Evolutionary conservation across 805 yeast genomes (phyloP), one percentile per base, ranked within the genome.

Genomic region (Ogataea neopini): DNA sequence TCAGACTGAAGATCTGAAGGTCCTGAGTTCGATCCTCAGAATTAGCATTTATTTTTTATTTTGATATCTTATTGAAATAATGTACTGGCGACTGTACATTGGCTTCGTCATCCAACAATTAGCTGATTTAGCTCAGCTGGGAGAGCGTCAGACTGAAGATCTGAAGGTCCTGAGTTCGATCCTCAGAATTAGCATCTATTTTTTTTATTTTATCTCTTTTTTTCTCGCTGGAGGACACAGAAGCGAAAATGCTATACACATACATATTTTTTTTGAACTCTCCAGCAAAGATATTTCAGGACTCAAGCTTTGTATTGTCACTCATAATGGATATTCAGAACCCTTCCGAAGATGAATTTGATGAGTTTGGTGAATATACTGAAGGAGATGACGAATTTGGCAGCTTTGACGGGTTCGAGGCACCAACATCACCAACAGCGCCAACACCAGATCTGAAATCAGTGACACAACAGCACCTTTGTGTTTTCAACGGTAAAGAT

Each of bases 1-100:
- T 53, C 53, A 51, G 59, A 57, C 60, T 57, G 60, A 56, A 56
- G 60, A 47, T 56, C 60, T 50, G 53, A 48, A 56, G 60, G 60
- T 56, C 60, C 55, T 56, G 60, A 57, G 60, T 57, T 57, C 60
- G 53, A 57, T 54, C 60, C 60, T 57, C 60, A 57, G 56, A 55
- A 49, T 49, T 45, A 54, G 60, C 60, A 57, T 22, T 30, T 30
- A 28, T 45, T 45, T 44, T 49, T 50, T 6, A 6, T 22, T 22
- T 22, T 22, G n/a, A n/a, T n/a, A n/a, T n/a, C 32, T 3, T 15
- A 26, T 28, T 36, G 23, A 36, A 28, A 22, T 36, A 20, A 36
- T 20, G 19, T 7, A 7, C 9, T 8, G 28, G 28, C 28, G 28
- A 25, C 9, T 25, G 28, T n/a, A n/a, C n/a, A n/a, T n/a, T n/a